Evolutionary conservation across 176 grass and related monocot species (phyloP).

Genomic region (Oryza punctata): DNA sequence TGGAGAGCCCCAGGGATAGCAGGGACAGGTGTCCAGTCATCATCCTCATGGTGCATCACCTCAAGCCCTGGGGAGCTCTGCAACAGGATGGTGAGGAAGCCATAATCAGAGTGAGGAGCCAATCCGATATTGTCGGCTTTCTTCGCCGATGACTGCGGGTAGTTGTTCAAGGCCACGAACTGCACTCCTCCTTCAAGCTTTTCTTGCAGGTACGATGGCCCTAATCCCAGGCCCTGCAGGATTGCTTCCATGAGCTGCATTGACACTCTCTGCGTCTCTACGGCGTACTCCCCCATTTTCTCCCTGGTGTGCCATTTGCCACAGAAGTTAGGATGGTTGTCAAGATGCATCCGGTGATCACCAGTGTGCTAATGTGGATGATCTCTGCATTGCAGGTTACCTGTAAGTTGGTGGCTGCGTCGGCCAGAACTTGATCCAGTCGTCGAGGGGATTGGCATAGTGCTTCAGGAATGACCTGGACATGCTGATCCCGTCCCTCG

Average conservation of each 20-base stretch:
- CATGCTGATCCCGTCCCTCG: conserved; percentile 38
- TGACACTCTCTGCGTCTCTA: conserved; percentile 48
- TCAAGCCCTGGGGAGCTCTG: conserved; percentile 67
- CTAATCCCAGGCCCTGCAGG: conserved; percentile 63
- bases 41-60: conserved; percentile 42
- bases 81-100: conserved; percentile 73
- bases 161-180: conserved; percentile 66
- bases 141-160: conserved; percentile 30
- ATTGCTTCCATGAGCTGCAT: conserved; percentile 58
- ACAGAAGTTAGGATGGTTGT: background rate
- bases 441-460: conserved; percentile 60
- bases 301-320: conserved; percentile 34
- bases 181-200: conserved; percentile 64
- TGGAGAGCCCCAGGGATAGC: conserved; percentile 38
- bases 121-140: conserved; percentile 43
- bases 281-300: conserved; percentile 59
- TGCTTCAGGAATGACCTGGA: conserved; percentile 74
- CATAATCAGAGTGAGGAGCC: conserved; percentile 68
- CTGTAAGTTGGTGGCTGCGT: conserved; percentile 55
- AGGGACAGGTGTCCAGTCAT: conserved; percentile 50
- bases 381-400: conserved; percentile 39
- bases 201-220: conserved; percentile 41
- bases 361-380: background rate
- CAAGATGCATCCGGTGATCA: background rate
- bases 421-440: conserved; percentile 71